These are phyloP conservation scores for Globisporangium viniferum DNA, from an alignment of 352 stramenopile species.

Conservation along the genomic window DNA sequence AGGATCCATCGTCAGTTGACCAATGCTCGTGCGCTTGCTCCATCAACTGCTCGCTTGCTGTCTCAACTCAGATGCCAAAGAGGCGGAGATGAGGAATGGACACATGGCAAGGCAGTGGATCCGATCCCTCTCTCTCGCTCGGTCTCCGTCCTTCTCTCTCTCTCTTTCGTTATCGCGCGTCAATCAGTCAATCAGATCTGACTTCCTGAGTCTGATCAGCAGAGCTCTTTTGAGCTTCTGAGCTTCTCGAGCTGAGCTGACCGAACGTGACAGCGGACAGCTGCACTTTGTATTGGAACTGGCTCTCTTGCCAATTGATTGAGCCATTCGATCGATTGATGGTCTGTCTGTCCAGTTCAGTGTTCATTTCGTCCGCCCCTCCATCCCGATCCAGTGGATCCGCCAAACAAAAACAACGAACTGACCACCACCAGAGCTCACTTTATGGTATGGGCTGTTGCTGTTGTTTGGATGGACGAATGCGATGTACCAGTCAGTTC, in stretches of 20 bases:
- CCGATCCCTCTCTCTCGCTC: too few relatives aligned
- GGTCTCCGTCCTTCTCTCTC: background rate
- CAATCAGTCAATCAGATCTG: background rate
- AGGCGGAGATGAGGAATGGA: background rate
- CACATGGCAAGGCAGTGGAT: background rate
- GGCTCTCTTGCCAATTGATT: background rate
- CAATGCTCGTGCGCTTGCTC: background rate
- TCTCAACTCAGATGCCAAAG: background rate
- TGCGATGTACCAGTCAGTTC: background rate
- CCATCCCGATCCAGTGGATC: background rate
- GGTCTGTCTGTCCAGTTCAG: background rate
- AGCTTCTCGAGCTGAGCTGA: background rate
- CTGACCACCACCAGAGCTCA: background rate
- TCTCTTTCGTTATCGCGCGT: background rate
- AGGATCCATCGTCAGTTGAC: background rate
- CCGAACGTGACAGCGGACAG: background rate
- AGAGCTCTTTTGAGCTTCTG: background rate
- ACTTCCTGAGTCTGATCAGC: background rate
- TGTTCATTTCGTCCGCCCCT: background rate
- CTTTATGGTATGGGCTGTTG: background rate
- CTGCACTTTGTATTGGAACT: background rate
- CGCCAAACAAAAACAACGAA: background rate
- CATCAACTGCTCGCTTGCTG: background rate
- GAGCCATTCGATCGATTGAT: background rate
- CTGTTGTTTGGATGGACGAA: background rate